Base-by-base conservation (phyloP, 2,329 filamentous ascomycete species). In the Diaporthe caulivora region DNA sequence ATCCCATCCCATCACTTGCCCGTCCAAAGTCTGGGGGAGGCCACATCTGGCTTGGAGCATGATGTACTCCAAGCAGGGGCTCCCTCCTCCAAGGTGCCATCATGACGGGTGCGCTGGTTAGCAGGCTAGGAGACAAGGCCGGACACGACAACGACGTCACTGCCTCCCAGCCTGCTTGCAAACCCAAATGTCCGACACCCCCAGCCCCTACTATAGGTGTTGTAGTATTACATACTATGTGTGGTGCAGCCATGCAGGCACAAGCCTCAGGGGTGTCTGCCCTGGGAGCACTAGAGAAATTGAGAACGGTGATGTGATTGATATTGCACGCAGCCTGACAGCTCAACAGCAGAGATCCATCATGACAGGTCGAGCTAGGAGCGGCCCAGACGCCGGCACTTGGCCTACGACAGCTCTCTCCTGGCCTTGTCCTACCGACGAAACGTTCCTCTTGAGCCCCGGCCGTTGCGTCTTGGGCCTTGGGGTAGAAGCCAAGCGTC, bases 81-180 rank as follows among this genome's bases (percentile, higher is more conserved):
- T 51, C 44, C 44, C 62, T 51, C 24, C 62, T n/a, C 4, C 9
- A 21, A 24, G 42, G 29, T 65, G 60, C 60, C 60, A 51, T 51
- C 44, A 24, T 49, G 62, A 51, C 44, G 47, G 62, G 29, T 34
- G 44, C n/a, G n/a, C n/a, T n/a, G n/a, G n/a, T n/a, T n/a, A 21
- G 62, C 62, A 65, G 62, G 62, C 62, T 34, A 37, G 21, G 44
- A 65, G 44, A 37, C 62, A 51, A 37, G 62, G 62, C 62, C 62
- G 62, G 29, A 65, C 62, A 53, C 44, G 62, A 65, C 31, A 51
- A 51, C 62, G 62, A 65, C 62, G 62, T 65, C 62, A 65, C 62
- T 37, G 62, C 62, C 60, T 51, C 44, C 57, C 26, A 24, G 44
- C 60, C 13, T 65, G 60, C 26, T 34, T 65, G 60, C 26, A 51